phyloP scores from a whole-genome alignment of 176 grass and related monocot genomes.

The Cocos nucifera region DNA sequence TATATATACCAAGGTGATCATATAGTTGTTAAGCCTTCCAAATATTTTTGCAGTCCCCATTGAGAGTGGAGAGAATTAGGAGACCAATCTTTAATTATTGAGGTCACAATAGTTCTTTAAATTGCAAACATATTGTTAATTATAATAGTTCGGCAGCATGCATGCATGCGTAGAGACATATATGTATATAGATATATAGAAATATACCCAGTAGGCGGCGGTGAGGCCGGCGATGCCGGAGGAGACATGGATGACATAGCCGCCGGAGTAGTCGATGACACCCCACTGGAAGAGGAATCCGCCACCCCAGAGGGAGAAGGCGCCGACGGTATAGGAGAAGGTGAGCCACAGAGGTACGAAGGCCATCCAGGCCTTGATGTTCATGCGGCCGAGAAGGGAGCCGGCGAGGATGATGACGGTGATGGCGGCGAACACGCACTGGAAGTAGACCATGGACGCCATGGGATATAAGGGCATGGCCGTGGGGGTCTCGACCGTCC shows the following conservation, averaged over 20 bases:
- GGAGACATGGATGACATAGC: slow-evolving; percentile 20
- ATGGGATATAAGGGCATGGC: background rate
- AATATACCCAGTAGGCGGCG: slow-evolving; percentile 7
- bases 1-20: no score
- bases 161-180: background rate
- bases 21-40: no score
- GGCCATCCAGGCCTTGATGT: slow-evolving; percentile 19
- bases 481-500: background rate
- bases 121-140: no score
- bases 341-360: slow-evolving; percentile 18
- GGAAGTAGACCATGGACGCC: slow-evolving; percentile 18
- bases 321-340: slow-evolving; percentile 20
- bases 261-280: slow-evolving; percentile 23
- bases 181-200: no score
- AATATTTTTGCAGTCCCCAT: no score
- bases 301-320: slow-evolving; percentile 18
- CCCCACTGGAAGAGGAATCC: slow-evolving; percentile 20
- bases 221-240: slow-evolving; percentile 20
- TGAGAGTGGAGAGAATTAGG: no score
- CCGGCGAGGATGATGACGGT: slow-evolving; percentile 16
- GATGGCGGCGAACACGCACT: slow-evolving; percentile 14
- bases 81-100: no score
- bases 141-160: no score
- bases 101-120: no score
- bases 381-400: slow-evolving; percentile 13